Conservation (phyloP, 805 yeast species). For the Clavispora asparagi region DNA sequence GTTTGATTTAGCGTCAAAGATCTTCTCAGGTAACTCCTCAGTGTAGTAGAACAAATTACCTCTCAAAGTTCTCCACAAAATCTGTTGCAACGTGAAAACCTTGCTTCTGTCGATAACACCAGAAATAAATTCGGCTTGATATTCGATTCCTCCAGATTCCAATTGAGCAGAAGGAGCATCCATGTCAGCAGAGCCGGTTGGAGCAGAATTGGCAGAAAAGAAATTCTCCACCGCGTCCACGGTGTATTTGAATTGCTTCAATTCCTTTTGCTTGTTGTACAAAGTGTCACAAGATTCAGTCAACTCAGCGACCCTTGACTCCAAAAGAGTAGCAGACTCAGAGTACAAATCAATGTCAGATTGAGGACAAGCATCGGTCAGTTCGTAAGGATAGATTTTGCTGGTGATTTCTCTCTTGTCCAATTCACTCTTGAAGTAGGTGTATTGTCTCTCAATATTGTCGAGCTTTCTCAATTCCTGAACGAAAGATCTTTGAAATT, state of each 20-base stretch:
- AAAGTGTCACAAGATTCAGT: constrained; percentile 64
- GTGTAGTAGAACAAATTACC: constrained; percentile 83
- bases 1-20: constrained; percentile 58
- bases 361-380: constrained; percentile 32
- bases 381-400: constrained; percentile 30
- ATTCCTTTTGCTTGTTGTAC: constrained; percentile 53
- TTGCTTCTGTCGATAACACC: constrained; percentile 79
- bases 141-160: constrained; percentile 29
- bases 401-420: constrained; percentile 42
- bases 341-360: constrained; percentile 69
- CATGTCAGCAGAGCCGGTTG: constrained; percentile 22
- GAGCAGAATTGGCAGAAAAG: constrained; percentile 25
- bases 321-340: constrained; percentile 59
- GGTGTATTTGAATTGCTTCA: constrained; percentile 64
- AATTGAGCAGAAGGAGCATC: constrained; percentile 36
- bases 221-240: constrained; percentile 33
- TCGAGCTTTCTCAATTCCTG: constrained; percentile 80
- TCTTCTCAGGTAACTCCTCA: constrained; percentile 63
- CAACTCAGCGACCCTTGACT: constrained; percentile 68
- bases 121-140: constrained; percentile 50
- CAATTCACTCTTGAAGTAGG: constrained; percentile 42
- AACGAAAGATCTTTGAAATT: constrained; percentile 89
- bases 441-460: constrained; percentile 77
- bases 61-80: constrained; percentile 87
- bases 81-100: constrained; percentile 67